Percentiles rank a stretch among this genome's conserved stretches.
phyloP scores from a whole-genome alignment of 495 filamentous ascomycete species.

The Trichocladium antarcticum region DNA sequence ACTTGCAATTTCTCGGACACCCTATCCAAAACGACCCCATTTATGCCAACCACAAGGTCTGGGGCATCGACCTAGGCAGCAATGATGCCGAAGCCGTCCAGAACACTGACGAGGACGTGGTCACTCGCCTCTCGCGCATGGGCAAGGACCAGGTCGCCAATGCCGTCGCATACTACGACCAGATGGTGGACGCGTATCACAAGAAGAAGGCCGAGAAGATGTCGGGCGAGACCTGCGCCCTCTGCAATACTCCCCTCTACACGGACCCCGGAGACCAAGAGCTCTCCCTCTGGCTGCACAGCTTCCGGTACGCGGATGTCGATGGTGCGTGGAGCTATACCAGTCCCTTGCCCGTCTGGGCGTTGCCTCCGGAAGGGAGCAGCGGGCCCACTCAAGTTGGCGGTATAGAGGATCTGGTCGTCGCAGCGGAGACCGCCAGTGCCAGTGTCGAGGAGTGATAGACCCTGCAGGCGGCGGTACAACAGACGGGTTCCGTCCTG shows the following conservation, averaged over 20 bases:
- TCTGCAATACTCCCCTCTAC: conserved; percentile 82
- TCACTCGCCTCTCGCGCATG: conserved; percentile 75
- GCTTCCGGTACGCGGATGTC: conserved; percentile 71
- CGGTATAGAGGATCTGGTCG: conserved; percentile 42
- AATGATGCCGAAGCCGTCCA: conserved; percentile 51
- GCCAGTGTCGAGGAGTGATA: too few species aligned
- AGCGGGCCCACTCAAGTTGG: conserved; percentile 50
- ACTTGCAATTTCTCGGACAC: conserved; percentile 87
- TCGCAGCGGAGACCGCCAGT: conserved; percentile 31
- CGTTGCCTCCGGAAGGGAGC: conserved; percentile 56
- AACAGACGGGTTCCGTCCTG: too few species aligned
- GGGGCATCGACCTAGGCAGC: conserved; percentile 65
- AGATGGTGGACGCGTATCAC: conserved; percentile 77
- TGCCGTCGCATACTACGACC: conserved; percentile 85
- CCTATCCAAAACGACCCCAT: conserved; percentile 96
- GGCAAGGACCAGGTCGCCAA: conserved; percentile 86
- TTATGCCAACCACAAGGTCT: conserved; percentile 87
- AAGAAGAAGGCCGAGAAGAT: conserved; percentile 83
- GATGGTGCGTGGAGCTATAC: conserved; percentile 77
- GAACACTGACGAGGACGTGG: conserved; percentile 77
- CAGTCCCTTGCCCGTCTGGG: conserved; percentile 78
- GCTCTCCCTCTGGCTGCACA: conserved; percentile 87
- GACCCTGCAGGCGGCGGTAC: too few species aligned
- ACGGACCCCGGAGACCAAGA: conserved; percentile 84
- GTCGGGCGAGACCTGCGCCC: conserved; percentile 66